phyloP scores from a whole-genome alignment of 2,329 filamentous ascomycete genomes.

The Biscogniauxia marginata region DNA sequence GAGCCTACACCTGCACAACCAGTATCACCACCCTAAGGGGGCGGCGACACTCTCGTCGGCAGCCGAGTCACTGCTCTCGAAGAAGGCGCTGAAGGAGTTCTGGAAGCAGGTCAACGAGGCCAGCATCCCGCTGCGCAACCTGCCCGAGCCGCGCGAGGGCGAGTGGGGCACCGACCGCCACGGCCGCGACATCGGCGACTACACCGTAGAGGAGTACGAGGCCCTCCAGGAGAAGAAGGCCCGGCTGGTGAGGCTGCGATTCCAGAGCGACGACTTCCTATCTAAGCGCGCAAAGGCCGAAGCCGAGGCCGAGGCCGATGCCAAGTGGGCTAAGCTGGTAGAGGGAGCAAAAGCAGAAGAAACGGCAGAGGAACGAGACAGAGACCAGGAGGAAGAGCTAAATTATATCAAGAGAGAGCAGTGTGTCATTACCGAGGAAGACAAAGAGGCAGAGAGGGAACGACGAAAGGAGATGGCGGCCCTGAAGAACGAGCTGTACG shows the following conservation, averaged over 20 bases:
- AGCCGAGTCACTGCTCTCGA: slow-evolving; percentile 25
- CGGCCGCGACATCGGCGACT: slow-evolving; percentile 50
- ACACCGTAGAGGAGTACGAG: slow-evolving; percentile 46
- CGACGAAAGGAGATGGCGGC: slow-evolving; percentile 51
- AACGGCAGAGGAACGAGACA: not conserved
- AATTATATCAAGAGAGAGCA: slow-evolving; percentile 5
- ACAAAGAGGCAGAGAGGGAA: slow-evolving; percentile 45
- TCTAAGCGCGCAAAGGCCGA: slow-evolving; percentile 35
- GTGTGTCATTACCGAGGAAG: slow-evolving; percentile 32
- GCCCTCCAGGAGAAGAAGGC: slow-evolving; percentile 41
- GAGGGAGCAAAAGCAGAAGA: slow-evolving; percentile 23
- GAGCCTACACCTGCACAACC: slow-evolving; percentile 7
- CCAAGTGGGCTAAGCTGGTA: slow-evolving; percentile 17
- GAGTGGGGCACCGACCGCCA: slow-evolving; percentile 51
- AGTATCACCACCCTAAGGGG: not conserved
- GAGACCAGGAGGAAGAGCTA: slow-evolving; percentile 19
- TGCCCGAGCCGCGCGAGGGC: slow-evolving; percentile 31
- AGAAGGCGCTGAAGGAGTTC: slow-evolving; percentile 52
- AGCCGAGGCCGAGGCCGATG: too few species aligned
- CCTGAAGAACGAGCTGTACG: slow-evolving; percentile 53
- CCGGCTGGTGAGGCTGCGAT: slow-evolving; percentile 42
- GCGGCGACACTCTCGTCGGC: slow-evolving; percentile 34
- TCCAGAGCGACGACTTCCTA: slow-evolving; percentile 46
- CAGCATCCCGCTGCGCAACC: slow-evolving; percentile 47
- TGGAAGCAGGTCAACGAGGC: slow-evolving; percentile 57